Conservation (phyloP, 2,329 filamentous ascomycete species). For the Tolypocladium cylindrosporum region DNA sequence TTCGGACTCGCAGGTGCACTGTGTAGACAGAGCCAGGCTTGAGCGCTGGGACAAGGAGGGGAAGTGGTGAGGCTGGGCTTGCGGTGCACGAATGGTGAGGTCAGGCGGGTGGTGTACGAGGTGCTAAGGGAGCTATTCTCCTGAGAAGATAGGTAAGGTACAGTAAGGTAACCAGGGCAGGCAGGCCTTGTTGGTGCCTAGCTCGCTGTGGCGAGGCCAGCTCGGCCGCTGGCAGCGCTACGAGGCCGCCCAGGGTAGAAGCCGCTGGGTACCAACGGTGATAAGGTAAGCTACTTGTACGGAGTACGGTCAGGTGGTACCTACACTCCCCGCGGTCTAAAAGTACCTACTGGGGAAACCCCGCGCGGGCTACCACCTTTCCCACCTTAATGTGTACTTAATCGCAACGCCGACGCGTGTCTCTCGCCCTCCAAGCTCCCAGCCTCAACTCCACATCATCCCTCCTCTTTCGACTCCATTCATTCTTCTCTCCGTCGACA, state of each 20-base stretch:
- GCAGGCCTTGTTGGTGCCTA: background rate
- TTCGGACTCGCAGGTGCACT: background rate
- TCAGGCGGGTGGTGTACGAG: background rate
- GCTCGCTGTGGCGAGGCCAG: background rate
- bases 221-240: background rate
- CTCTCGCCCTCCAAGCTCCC: background rate
- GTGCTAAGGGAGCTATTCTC: background rate
- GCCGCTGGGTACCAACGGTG: no score
- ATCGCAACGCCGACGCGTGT: no score
- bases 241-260: background rate
- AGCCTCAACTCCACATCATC: background rate
- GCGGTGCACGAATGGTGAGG: background rate
- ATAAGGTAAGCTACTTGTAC: no score
- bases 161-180: no score
- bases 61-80: background rate
- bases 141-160: no score
- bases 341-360: background rate
- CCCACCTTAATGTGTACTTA: background rate
- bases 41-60: background rate
- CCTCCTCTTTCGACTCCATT: background rate
- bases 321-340: background rate
- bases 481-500: background rate
- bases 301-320: background rate
- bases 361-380: background rate
- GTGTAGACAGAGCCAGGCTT: background rate